Evolutionary conservation across 192 early-diverging fungal species (phyloP).

Genomic region (Backusella parvicylindrica): DNA sequence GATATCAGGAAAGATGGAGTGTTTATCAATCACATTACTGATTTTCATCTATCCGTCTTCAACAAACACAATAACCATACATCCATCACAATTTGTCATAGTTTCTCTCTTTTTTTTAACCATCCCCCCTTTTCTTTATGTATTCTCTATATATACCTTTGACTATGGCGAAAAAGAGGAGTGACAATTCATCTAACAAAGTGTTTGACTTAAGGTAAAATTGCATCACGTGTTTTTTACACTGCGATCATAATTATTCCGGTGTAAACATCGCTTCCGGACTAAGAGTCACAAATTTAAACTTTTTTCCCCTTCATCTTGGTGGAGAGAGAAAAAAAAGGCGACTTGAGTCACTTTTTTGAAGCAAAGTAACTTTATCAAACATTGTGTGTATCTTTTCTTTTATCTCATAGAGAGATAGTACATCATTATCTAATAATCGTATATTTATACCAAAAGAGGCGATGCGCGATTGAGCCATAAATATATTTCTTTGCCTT

Average conservation of each 20-base stretch:
- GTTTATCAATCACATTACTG: too few species aligned
- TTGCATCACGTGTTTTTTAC: neutral
- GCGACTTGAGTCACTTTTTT: too few species aligned
- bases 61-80: neutral
- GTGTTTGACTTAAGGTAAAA: neutral
- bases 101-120: neutral
- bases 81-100: neutral
- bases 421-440: neutral
- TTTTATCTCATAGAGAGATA: neutral
- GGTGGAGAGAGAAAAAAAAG: too few species aligned
- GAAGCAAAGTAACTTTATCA: too few species aligned
- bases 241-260: neutral
- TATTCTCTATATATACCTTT: conserved; percentile 14
- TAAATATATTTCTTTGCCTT: neutral
- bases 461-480: neutral
- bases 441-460: neutral
- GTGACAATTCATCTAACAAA: neutral
- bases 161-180: conserved; percentile 22
- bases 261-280: neutral
- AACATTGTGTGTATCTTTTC: neutral
- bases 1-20: too few species aligned
- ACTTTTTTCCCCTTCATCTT: neutral
- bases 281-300: neutral
- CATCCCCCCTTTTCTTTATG: neutral
- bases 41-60: neutral